Conservation (phyloP, 257 asterid species). For the Petunia secreta region DNA sequence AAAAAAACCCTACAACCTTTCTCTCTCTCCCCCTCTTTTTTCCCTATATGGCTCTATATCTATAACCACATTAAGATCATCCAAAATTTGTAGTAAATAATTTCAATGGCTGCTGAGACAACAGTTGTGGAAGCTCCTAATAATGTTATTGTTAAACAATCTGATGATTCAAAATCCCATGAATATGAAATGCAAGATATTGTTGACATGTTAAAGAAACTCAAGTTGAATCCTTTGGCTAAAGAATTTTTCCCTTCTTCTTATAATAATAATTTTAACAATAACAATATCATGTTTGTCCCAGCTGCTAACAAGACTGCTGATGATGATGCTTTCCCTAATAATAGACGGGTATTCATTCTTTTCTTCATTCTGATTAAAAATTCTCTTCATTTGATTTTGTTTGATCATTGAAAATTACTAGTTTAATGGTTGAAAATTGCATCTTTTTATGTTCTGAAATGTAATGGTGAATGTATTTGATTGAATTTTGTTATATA, state of each 20-base stretch:
- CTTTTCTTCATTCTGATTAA: background rate
- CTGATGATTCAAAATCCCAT: constrained; percentile 53
- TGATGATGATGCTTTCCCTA: constrained; percentile 54
- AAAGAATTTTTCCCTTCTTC: constrained; percentile 89
- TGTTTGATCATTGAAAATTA: background rate
- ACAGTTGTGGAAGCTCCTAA: constrained; percentile 54
- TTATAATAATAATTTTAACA: constrained; percentile 33
- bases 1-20: constrained; percentile 15
- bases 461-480: too few species aligned
- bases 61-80: background rate
- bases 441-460: background rate
- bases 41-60: background rate
- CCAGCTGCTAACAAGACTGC: constrained; percentile 45
- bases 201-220: constrained; percentile 68
- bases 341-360: constrained; percentile 64
- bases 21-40: background rate
- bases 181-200: constrained; percentile 59
- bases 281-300: constrained; percentile 36
- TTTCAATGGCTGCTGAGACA: constrained; percentile 86
- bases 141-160: constrained; percentile 47
- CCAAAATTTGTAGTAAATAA: background rate
- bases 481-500: background rate
- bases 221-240: constrained; percentile 88
- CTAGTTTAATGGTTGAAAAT: background rate
- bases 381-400: background rate